Percentiles rank a stretch among this genome's conserved stretches.
phyloP scores from a whole-genome alignment of 345 rosid genomes.

The Excoecaria cochinchinensis region DNA sequence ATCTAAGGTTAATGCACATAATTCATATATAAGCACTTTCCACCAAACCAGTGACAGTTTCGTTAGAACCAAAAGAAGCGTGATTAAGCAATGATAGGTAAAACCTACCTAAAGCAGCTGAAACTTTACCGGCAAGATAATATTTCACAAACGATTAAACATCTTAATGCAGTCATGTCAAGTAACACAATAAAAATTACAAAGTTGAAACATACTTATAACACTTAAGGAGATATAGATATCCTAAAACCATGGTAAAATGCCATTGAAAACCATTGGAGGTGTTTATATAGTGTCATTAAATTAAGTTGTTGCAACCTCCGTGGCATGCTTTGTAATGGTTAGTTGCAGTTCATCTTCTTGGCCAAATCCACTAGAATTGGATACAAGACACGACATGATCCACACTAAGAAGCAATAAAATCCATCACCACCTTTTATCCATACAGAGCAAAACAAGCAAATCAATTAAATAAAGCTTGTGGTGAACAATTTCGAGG shows the following conservation, averaged over 20 bases:
- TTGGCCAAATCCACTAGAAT: conserved; percentile 27
- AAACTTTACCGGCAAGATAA: background rate
- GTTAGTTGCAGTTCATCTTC: conserved; percentile 16
- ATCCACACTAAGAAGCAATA: conserved; percentile 36
- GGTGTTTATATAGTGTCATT: background rate
- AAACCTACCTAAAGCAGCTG: background rate
- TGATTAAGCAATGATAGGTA: background rate
- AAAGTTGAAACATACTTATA: background rate
- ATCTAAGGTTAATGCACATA: too few relatives aligned
- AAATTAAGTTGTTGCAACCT: conserved; percentile 1
- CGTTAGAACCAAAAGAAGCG: background rate
- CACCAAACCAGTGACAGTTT: background rate
- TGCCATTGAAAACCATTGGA: background rate
- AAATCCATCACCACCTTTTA: conserved; percentile 34
- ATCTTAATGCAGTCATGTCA: background rate
- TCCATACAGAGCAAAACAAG: background rate
- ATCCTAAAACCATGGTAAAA: background rate
- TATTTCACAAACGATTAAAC: too few relatives aligned
- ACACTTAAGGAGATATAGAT: background rate
- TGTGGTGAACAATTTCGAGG: background rate
- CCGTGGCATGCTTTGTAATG: conserved; percentile 7
- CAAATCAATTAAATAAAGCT: background rate
- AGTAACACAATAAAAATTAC: background rate
- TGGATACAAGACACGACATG: conserved; percentile 28
- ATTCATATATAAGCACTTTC: too few relatives aligned